Conservation (phyloP, 2,329 filamentous ascomycete genomes). For the Tolypocladium album region DNA sequence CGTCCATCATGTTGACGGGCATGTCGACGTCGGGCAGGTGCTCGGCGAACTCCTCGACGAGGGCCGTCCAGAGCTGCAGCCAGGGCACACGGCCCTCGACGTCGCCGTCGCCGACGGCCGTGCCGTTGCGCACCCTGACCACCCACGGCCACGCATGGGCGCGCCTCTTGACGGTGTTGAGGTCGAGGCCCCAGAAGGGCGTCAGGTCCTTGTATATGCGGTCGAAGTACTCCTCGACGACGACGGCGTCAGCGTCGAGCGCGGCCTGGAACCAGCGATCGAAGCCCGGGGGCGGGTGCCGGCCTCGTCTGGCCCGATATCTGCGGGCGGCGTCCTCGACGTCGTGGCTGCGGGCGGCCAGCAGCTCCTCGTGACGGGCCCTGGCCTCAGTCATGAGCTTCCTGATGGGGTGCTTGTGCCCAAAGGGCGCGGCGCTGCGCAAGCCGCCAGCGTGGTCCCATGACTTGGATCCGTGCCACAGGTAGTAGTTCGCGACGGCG, state of each 20-base stretch:
- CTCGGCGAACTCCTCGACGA: slow-evolving; percentile 40
- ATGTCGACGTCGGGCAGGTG: slow-evolving; percentile 55
- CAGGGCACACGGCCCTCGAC: slow-evolving; percentile 29
- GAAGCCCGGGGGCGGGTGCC: slow-evolving; percentile 55
- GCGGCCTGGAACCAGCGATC: slow-evolving; percentile 49
- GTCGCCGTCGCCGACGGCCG: slow-evolving; percentile 27
- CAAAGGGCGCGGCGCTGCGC: slow-evolving; percentile 10
- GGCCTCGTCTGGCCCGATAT: slow-evolving; percentile 44
- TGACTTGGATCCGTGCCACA: slow-evolving; percentile 16
- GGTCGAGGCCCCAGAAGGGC: slow-evolving; percentile 48
- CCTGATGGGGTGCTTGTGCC: slow-evolving; percentile 36
- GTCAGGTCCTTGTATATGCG: slow-evolving; percentile 52
- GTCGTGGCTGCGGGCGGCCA: slow-evolving; percentile 34
- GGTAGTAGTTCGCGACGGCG: slow-evolving; percentile 16
- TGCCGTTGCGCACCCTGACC: slow-evolving; percentile 36
- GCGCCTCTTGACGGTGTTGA: slow-evolving; percentile 23
- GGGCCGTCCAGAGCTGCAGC: slow-evolving; percentile 34
- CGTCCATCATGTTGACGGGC: slow-evolving; percentile 54
- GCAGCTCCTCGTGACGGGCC: slow-evolving; percentile 26
- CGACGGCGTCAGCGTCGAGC: slow-evolving; percentile 36
- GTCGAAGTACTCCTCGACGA: slow-evolving; percentile 54
- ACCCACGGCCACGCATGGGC: slow-evolving; percentile 33
- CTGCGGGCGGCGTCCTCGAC: slow-evolving; percentile 40
- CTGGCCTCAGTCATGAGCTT: slow-evolving; percentile 36
- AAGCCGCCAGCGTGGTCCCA: slow-evolving; percentile 13